Evolutionary conservation across 371 early-diverging fungal genomes (phyloP).

Genomic region (Catenaria anguillulae): DNA sequence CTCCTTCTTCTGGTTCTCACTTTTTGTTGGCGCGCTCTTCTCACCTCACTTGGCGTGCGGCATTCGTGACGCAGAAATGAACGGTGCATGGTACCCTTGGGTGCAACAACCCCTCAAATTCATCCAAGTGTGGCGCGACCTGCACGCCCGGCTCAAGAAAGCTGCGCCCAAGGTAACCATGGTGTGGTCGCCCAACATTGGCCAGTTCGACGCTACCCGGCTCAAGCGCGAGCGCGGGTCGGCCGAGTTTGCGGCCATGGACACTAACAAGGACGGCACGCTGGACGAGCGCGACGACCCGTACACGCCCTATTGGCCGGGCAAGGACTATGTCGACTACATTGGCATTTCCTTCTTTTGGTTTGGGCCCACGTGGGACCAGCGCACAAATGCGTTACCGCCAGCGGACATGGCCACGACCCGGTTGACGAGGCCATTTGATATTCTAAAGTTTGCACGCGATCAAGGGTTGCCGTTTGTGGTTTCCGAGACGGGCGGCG

Average conservation of each 20-base stretch:
- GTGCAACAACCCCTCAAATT: not conserved
- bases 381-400: not conserved
- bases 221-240: not conserved
- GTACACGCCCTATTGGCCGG: constrained; percentile 1
- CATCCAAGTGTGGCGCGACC: not conserved
- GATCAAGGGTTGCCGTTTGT: not conserved
- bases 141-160: not conserved
- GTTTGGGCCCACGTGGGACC: not conserved
- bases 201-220: not conserved
- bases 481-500: not conserved
- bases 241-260: not conserved
- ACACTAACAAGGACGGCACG: not conserved
- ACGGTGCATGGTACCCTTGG: constrained; percentile 13
- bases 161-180: not conserved
- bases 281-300: not conserved
- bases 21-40: too few species aligned
- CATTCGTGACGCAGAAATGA: too few species aligned
- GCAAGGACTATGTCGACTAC: constrained; percentile 26
- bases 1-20: too few species aligned
- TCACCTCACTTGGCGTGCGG: too few species aligned
- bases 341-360: constrained; percentile 18
- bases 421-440: not conserved
- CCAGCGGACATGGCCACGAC: not conserved
- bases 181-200: constrained; percentile 6
- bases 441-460: not conserved